phyloP scores from a whole-genome alignment of 371 early-diverging fungal species.

The Nematocida major region DNA sequence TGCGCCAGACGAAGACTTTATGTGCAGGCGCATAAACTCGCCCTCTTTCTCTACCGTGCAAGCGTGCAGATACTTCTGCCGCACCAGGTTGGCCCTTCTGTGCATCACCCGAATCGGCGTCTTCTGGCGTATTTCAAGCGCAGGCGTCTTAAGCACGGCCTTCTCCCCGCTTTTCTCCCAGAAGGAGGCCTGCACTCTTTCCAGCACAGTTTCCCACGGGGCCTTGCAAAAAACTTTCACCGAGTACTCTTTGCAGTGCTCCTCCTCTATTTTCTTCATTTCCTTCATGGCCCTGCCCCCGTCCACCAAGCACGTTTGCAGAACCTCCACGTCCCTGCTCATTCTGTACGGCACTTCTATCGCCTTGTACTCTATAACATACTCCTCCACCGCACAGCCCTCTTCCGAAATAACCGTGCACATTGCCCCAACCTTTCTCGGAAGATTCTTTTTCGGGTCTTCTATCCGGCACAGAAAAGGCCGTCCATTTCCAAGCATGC shows the following conservation, averaged over 20 bases:
- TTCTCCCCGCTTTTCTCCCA: neutral
- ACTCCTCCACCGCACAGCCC: slow-evolving; percentile 43
- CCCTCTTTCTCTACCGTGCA: slow-evolving; percentile 57
- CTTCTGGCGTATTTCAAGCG: slow-evolving; percentile 69
- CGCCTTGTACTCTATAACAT: neutral
- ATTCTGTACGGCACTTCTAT: neutral
- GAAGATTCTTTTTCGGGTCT: slow-evolving; percentile 74
- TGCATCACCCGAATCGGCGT: slow-evolving; percentile 82
- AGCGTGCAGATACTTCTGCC: slow-evolving; percentile 47
- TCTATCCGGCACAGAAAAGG: slow-evolving; percentile 81
- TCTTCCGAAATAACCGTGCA: slow-evolving; percentile 52
- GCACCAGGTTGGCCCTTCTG: slow-evolving; percentile 59
- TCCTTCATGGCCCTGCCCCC: slow-evolving; percentile 20
- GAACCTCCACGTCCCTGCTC: slow-evolving; percentile 14
- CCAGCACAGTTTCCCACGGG: neutral
- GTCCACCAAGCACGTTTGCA: slow-evolving; percentile 17
- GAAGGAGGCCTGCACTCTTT: neutral
- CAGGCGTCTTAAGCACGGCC: neutral
- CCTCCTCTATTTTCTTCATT: slow-evolving; percentile 49
- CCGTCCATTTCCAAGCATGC: slow-evolving; percentile 80
- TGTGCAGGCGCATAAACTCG: slow-evolving; percentile 63
- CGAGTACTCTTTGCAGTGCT: slow-evolving; percentile 50
- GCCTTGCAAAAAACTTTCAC: slow-evolving; percentile 15
- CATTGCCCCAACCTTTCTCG: neutral
- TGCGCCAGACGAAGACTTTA: slow-evolving; percentile 69